phyloP scores from a whole-genome alignment of 1,139 yeast species.

The Tardiomyces digboiensis region DNA sequence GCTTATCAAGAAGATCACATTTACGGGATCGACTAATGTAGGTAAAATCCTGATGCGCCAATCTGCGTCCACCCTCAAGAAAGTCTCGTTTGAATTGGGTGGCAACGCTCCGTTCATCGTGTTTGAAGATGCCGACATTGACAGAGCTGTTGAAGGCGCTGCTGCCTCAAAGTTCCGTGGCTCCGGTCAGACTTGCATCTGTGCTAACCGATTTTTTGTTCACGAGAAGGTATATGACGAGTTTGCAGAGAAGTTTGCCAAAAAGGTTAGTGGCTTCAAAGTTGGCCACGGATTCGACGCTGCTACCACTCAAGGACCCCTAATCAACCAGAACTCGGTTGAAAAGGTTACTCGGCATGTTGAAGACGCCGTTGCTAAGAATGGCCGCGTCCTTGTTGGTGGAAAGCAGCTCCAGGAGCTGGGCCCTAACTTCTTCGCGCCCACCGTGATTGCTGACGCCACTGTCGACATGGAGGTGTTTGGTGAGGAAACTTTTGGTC shows the following conservation, averaged over 20 bases:
- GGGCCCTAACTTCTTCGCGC: conserved; percentile 68
- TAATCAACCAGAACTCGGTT: conserved; percentile 59
- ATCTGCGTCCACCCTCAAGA: conserved; percentile 68
- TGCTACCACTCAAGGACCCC: conserved; percentile 70
- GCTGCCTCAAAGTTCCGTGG: conserved; percentile 62
- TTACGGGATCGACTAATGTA: conserved; percentile 84
- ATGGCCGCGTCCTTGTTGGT: conserved; percentile 55
- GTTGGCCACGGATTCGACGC: conserved; percentile 70
- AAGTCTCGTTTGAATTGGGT: conserved; percentile 80
- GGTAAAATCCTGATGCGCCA: conserved; percentile 77
- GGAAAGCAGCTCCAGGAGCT: conserved; percentile 59
- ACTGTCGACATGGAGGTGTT: conserved; percentile 50
- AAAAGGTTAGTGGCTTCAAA: conserved; percentile 40
- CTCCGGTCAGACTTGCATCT: conserved; percentile 76
- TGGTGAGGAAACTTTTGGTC: conserved; percentile 83
- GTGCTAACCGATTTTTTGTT: conserved; percentile 67
- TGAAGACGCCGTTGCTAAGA: conserved; percentile 62
- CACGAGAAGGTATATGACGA: conserved; percentile 54
- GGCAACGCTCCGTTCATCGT: conserved; percentile 93
- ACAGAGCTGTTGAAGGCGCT: conserved; percentile 66
- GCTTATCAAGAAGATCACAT: conserved; percentile 63
- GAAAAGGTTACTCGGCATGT: conserved; percentile 64
- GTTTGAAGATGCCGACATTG: conserved; percentile 74
- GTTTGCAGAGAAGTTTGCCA: conserved; percentile 43
- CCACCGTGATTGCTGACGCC: conserved; percentile 63